Conservation (phyloP, 306 rosid species). For the Malus asiatica region DNA sequence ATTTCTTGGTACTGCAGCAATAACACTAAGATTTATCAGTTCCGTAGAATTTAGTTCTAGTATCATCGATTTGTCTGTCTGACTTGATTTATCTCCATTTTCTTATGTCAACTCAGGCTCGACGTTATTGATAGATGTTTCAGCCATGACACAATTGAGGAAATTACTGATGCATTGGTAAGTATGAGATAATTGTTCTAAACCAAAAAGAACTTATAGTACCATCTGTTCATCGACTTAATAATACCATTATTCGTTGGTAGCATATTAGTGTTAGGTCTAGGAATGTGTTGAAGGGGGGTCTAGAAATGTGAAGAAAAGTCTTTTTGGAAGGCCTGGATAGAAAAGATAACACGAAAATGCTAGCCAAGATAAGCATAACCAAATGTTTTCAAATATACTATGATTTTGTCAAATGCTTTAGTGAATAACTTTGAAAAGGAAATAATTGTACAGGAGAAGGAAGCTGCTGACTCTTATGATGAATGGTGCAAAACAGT, state of each 20-base stretch:
- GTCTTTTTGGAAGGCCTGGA: too few relatives aligned
- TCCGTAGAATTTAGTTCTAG: background rate
- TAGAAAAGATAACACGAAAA: background rate
- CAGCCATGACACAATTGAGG: slow-evolving; percentile 81
- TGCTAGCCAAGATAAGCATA: background rate
- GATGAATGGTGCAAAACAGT: slow-evolving; percentile 62
- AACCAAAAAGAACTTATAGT: background rate
- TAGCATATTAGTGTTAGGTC: too few relatives aligned
- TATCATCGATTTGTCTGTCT: background rate
- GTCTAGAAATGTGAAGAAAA: too few relatives aligned
- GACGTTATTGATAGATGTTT: slow-evolving; percentile 67
- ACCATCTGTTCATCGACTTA: background rate
- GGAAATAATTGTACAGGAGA: slow-evolving; percentile 46
- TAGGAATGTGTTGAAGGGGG: too few relatives aligned
- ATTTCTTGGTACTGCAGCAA: background rate
- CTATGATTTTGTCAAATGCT: background rate
- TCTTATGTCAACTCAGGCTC: slow-evolving; percentile 42
- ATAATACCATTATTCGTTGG: background rate
- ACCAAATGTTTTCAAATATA: background rate
- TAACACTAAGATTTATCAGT: background rate
- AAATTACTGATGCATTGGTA: slow-evolving; percentile 86
- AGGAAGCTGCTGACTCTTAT: slow-evolving; percentile 50
- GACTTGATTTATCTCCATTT: slow-evolving; percentile 12
- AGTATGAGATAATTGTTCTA: slow-evolving; percentile 19
- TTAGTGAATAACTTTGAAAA: background rate